These are phyloP conservation scores for Coniella vitis DNA, from an alignment of 2,329 filamentous ascomycete genomes.

Conservation along the genomic window DNA sequence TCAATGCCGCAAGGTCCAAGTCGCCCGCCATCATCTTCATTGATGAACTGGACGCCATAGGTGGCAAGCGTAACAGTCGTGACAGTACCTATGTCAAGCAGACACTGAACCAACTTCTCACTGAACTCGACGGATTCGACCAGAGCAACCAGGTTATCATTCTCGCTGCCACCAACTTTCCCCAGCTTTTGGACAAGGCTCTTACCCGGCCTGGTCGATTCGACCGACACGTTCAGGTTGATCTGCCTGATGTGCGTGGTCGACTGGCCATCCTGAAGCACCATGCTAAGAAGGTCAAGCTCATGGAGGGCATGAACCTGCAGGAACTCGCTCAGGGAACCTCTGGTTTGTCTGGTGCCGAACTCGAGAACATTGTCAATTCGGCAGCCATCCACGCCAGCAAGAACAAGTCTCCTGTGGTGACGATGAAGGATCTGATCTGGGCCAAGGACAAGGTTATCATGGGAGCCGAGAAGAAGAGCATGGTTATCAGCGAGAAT, in stretches of 20 bases:
- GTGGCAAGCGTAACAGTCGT: constrained; percentile 83
- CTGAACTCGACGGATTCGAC: constrained; percentile 94
- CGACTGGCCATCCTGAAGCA: constrained; percentile 90
- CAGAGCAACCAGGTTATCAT: constrained; percentile 93
- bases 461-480: constrained; percentile 90
- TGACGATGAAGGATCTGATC: constrained; percentile 76
- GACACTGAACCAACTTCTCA: constrained; percentile 93
- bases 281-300: constrained; percentile 86
- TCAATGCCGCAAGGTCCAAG: constrained; percentile 28
- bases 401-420: constrained; percentile 68
- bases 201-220: constrained; percentile 91
- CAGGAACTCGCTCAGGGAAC: constrained; percentile 80
- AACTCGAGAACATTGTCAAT: constrained; percentile 94
- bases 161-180: constrained; percentile 93
- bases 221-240: constrained; percentile 84
- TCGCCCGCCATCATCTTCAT: constrained; percentile 65
- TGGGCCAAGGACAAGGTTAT: constrained; percentile 98
- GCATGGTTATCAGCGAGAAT: constrained; percentile 82
- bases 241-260: constrained; percentile 85
- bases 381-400: constrained; percentile 93
- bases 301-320: constrained; percentile 72
- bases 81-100: constrained; percentile 96
- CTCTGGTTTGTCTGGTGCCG: constrained; percentile 87
- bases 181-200: constrained; percentile 88
- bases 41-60: constrained; percentile 87